Evolutionary conservation across 192 early-diverging fungal species (phyloP), one percentile per base, ranked within the genome.

Genomic region (Linnemannia schmuckeri): DNA sequence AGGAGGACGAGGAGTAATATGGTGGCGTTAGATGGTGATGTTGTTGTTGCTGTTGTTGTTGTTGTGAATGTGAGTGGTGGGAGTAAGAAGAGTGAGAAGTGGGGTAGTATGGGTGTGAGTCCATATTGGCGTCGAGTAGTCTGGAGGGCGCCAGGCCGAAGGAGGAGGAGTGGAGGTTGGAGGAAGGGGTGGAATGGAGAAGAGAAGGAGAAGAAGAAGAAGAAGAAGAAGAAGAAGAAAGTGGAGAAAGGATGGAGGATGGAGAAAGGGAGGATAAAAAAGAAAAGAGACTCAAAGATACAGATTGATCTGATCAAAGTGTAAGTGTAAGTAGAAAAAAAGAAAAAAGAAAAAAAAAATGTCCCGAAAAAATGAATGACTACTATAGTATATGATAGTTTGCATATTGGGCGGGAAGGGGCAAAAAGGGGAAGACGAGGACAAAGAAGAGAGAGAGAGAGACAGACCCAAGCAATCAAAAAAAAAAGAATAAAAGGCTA

Each of bases 21-120:
- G 80, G 80, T 20, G 80, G 75, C 24, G 80, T 74, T 24, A 71
- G 80, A 44, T 82, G 76, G 22, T 81, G 72, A 15, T 57, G 77
- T 13, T 75, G 79, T 3, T 24, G 47, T 0, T 40, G 79, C 15
- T 33, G 35, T 33, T 38, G 57, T 37, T 72, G 79, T n/a, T 37
- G 70, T 27, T 80, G 80, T 13, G 63, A 24, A 8, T 81, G 72
- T 15, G 70, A 74, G 20, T 41, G 63, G 13, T 33, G n/a, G 3
- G 74, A 46, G 40, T 63, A 40, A 8, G 68, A 40, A 7, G 66
- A 68, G 8, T 20, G 8, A 5, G 47, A 22, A 2, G 44, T 54
- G 44, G 55, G 61, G 30, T 77, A 77, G 75, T 77, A 82, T 22
- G 81, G 81, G 55, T 57, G 55, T 10, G 61, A 66, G 13, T 66